Percentiles rank a stretch among this genome's conserved stretches.
Evolutionary conservation across 2,329 filamentous ascomycete species (phyloP).

Genomic region (Dactylellina leptospora): DNA sequence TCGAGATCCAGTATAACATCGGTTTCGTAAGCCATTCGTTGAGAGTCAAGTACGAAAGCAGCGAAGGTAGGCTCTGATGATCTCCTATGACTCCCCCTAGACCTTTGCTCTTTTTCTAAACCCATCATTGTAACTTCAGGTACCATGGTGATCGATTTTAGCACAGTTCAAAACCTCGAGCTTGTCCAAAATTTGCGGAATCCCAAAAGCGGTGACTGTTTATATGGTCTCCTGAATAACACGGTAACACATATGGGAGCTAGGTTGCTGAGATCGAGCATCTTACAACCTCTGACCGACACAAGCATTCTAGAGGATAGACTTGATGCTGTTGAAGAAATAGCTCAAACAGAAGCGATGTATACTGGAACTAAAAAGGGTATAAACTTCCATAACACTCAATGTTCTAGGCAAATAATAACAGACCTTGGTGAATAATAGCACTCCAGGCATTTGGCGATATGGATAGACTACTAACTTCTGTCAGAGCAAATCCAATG

Average conservation of each 20-base stretch:
- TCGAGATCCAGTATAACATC: conserved; percentile 74
- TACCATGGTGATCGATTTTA: conserved; percentile 93
- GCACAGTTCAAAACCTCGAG: conserved; percentile 85
- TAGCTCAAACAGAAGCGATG: conserved; percentile 83
- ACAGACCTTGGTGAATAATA: conserved; percentile 58
- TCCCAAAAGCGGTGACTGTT: conserved; percentile 78
- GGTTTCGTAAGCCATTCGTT: conserved; percentile 81
- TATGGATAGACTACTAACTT: conserved; percentile 79
- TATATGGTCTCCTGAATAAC: conserved; percentile 85
- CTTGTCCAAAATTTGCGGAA: conserved; percentile 86
- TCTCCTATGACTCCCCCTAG: no score
- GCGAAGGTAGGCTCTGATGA: conserved; percentile 57
- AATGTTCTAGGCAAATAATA: no score
- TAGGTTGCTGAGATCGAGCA: conserved; percentile 81
- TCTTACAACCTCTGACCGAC: conserved; percentile 86
- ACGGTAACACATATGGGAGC: conserved; percentile 89
- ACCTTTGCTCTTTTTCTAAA: no score
- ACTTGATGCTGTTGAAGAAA: conserved; percentile 83
- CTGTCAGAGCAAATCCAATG: no score
- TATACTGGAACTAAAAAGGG: conserved; percentile 79
- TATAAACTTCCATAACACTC: conserved; percentile 58
- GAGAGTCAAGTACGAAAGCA: conserved; percentile 77
- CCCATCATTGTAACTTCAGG: no score
- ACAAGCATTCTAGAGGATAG: conserved; percentile 73
- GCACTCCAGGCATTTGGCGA: conserved; percentile 80